Conservation (phyloP, 305 asterid species). For the Solanum hybrid region DNA sequence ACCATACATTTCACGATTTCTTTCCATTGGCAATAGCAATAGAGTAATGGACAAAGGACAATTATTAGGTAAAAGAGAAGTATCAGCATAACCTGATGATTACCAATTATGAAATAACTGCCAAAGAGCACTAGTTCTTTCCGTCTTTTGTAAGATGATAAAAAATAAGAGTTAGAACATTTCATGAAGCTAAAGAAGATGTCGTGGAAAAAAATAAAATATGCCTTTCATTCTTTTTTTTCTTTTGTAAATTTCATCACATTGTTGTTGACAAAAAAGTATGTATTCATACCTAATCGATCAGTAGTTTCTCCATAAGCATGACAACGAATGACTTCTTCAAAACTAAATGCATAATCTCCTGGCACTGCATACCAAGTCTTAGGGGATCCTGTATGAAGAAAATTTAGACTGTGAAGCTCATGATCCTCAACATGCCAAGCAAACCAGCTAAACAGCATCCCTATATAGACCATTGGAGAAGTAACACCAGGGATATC, state of each 20-base stretch:
- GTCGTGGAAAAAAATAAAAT: neutral
- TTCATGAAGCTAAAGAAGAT: neutral
- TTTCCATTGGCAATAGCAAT: neutral
- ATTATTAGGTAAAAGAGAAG: neutral
- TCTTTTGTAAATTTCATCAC: constrained; percentile 3
- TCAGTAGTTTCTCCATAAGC: constrained; percentile 67
- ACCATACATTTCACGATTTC: neutral
- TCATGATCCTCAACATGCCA: constrained; percentile 99
- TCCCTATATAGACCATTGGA: constrained; percentile 94
- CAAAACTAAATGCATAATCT: constrained; percentile 68
- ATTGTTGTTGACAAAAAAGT: neutral
- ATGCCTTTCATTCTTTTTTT: neutral
- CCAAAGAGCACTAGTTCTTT: neutral
- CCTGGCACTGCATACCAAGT: constrained; percentile 98
- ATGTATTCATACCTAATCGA: constrained; percentile 49
- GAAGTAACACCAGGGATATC: constrained; percentile 99
- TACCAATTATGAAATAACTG: neutral
- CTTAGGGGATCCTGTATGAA: constrained; percentile 87
- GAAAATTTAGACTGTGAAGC: constrained; percentile 93
- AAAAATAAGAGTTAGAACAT: neutral
- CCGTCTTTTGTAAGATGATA: neutral
- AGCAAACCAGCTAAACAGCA: constrained; percentile 99
- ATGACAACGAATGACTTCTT: constrained; percentile 65
- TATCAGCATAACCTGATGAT: neutral
- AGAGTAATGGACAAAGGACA: neutral